Conservation (phyloP, 306 rosid genomes). For the Sindora glabra region DNA sequence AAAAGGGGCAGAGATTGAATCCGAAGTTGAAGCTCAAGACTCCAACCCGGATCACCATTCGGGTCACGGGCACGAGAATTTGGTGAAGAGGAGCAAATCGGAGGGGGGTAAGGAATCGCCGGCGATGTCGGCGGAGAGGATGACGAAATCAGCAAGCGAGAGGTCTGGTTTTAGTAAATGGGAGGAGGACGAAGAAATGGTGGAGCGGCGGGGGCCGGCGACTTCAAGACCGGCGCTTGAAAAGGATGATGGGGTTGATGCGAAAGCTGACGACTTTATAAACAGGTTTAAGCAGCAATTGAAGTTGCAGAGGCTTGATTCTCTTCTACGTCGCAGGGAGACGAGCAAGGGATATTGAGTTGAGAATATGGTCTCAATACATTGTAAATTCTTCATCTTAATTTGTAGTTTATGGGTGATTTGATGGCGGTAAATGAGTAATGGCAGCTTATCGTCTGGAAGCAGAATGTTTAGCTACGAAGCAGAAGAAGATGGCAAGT, state of each 20-base stretch:
- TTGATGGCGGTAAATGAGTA: too few relatives aligned
- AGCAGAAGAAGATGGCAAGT: too few relatives aligned
- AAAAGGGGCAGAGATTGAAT: constrained; percentile 4
- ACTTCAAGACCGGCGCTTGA: constrained; percentile 14
- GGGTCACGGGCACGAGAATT: background rate
- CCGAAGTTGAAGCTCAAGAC: background rate
- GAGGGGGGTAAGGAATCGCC: background rate
- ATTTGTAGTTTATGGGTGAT: too few relatives aligned
- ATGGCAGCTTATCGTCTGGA: too few relatives aligned
- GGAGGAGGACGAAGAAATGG: constrained; percentile 1
- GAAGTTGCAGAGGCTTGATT: constrained; percentile 62
- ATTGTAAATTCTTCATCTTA: too few relatives aligned
- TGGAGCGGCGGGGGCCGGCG: constrained; percentile 31
- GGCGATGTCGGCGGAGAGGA: constrained; percentile 20
- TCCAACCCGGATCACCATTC: background rate
- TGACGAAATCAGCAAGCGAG: constrained; percentile 29
- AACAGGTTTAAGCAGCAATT: constrained; percentile 72
- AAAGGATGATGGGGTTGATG: constrained; percentile 59
- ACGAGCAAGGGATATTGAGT: constrained; percentile 10
- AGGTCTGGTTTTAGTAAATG: background rate
- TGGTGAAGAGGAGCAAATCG: constrained; percentile 33
- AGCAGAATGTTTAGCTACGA: too few relatives aligned
- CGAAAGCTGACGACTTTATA: constrained; percentile 75
- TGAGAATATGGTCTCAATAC: too few relatives aligned
- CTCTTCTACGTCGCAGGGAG: constrained; percentile 45